Evolutionary conservation across 352 stramenopile species (phyloP), one percentile per base, ranked within the genome.

Genomic region (Phytopythium kandeliae): DNA sequence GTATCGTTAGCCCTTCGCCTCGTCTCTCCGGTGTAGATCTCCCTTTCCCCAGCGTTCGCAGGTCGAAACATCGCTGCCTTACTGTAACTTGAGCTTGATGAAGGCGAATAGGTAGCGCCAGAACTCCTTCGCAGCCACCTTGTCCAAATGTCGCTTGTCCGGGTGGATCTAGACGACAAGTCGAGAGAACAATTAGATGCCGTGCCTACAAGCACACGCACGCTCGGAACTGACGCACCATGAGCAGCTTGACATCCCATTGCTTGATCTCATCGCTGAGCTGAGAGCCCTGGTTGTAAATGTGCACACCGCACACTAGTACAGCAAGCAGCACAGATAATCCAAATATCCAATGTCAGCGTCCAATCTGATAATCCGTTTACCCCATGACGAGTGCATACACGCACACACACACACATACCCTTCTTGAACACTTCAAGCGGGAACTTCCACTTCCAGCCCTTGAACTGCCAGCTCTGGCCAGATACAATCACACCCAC

Each of bases 401-500:
- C n/a, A n/a, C n/a, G n/a, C n/a, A n/a, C n/a, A n/a, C n/a, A n/a
- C n/a, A 31, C 28, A 31, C 24, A 33, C 47, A 9, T 40, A 95
- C 86, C 83, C 75, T 93, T 86, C 69, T 96, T 93, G 62, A 97
- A 96, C 6, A 96, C 69, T 54, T 95, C 83, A 4, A 96, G 67
- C 16, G 89, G 89, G 58, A 96, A 94, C 43, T 92, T 89, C 76
- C 81, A 96, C 66, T 96, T 91, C 89, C 89, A 97, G 13, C 86
- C 89, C 73, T 96, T 96, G 56, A 97, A 97, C 68, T 97, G 89
- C 89, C 89, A 97, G 40, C 77, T 69, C 47, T 94, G 82, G 2
- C 89, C 89, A 12, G 85, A 93, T 10, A 88, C 89, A 54, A 97
- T 89, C 33, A 97, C 89, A 8, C 70, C 89, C 11, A 96, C 87